Evolutionary conservation across 371 early-diverging fungal genomes (phyloP), one percentile per base, ranked within the genome.

Genomic region (Batrachochytrium dendrobatidis): DNA sequence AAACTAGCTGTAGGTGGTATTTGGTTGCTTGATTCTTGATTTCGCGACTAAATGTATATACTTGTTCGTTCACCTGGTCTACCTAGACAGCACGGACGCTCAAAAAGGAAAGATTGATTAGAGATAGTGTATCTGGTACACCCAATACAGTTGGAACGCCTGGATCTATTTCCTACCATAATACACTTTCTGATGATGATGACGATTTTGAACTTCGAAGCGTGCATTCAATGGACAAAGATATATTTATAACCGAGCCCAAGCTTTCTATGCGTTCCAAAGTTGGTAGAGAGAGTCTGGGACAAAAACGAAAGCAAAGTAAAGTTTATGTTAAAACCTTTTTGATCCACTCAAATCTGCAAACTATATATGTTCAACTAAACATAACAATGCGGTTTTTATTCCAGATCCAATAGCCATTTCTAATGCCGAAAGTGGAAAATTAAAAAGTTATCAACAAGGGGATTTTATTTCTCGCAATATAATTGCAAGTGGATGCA

Each of bases 391-490:
- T n/a, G n/a, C n/a, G n/a, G n/a, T n/a, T n/a, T n/a, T n/a, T n/a
- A n/a, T n/a, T n/a, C n/a, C n/a, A n/a, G n/a, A 49, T 28, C 50
- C 50, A 12, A 7, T 10, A 8, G 24, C 12, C 24, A 49, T 7
- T 7, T 20, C 10, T 15, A 10, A 49, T 12, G 15, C 12, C 15
- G 10, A 49, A 15, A 17, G 12, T 49, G 15, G 50, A 49, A 20
- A 49, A 63, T 58, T 57, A 61, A 46, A 26, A 69, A 63, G 22
- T 66, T 76, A 76, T 60, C 55, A 61, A 39, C 62, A 53, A 26
- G 74, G 75, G 17, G 64, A 78, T 60, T 78, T 78, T 58, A 72
- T 78, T 26, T 53, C 63, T 46, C 45, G 78, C 29, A 78, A 78
- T 50, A 78, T 70, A 7, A 73, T 56, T 33, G 71, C 73, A 53